phyloP scores from a whole-genome alignment of 2,329 filamentous ascomycete species.

The Paracorniculantispora psalliotae region DNA sequence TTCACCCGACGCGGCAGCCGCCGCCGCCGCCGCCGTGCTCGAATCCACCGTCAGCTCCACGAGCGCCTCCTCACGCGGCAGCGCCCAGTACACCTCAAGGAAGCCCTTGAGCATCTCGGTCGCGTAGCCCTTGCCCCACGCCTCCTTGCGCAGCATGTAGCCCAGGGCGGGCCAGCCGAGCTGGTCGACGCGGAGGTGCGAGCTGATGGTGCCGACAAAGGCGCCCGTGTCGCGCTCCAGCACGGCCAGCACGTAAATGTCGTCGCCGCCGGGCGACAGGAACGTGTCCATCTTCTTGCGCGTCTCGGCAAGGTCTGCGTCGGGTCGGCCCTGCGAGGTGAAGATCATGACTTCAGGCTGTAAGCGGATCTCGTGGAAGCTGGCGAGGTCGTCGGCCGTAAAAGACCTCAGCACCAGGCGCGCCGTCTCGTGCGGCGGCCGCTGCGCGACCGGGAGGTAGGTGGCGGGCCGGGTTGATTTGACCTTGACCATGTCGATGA shows the following conservation, averaged over 20 bases:
- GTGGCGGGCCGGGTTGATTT: slow-evolving; percentile 43
- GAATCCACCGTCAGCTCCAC: slow-evolving; percentile 37
- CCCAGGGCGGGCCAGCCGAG: slow-evolving; percentile 55
- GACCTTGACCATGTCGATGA: slow-evolving; percentile 31
- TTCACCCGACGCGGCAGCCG: not conserved
- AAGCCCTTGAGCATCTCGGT: slow-evolving; percentile 51
- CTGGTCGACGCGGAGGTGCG: slow-evolving; percentile 28
- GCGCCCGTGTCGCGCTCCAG: slow-evolving; percentile 41
- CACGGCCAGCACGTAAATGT: slow-evolving; percentile 55
- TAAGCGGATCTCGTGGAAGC: slow-evolving; percentile 47
- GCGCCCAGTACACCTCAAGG: slow-evolving; percentile 40
- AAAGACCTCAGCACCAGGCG: slow-evolving; percentile 53
- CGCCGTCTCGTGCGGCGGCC: slow-evolving; percentile 41
- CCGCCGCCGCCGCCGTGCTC: not conserved
- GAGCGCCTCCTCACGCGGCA: slow-evolving; percentile 42
- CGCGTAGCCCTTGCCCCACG: slow-evolving; percentile 53
- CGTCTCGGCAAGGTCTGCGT: slow-evolving; percentile 42
- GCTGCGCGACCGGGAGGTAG: slow-evolving; percentile 34
- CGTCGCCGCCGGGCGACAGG: slow-evolving; percentile 44
- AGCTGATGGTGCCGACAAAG: slow-evolving; percentile 47
- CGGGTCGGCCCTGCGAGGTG: slow-evolving; percentile 39
- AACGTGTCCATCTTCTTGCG: slow-evolving; percentile 33
- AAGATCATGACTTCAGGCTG: slow-evolving; percentile 60
- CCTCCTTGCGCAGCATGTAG: slow-evolving; percentile 49
- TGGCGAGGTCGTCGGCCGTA: slow-evolving; percentile 43